phyloP scores from a whole-genome alignment of 495 filamentous ascomycete genomes.

The Penicillium samsonianum region DNA sequence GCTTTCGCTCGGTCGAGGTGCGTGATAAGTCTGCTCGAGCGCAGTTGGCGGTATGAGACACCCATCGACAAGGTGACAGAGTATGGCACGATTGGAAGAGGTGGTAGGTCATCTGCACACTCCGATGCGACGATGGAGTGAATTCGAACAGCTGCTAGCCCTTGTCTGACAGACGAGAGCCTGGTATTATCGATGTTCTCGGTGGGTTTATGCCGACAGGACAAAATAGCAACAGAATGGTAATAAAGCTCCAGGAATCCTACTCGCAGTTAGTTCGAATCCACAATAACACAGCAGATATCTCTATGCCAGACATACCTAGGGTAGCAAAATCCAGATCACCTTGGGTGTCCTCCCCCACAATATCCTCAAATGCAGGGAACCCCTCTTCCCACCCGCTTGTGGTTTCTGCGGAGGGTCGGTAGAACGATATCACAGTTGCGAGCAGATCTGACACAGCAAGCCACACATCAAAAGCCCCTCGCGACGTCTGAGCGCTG shows the following conservation, averaged over 20 bases:
- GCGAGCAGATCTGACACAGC: constrained; percentile 58
- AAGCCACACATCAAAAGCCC: constrained; percentile 55
- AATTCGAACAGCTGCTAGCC: constrained; percentile 64
- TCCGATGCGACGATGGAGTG: constrained; percentile 60
- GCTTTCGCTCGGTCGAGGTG: constrained; percentile 61
- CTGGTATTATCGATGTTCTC: constrained; percentile 33
- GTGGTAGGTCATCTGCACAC: constrained; percentile 52
- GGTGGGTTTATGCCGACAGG: constrained; percentile 48
- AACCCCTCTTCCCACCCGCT: constrained; percentile 58
- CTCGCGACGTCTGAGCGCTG: constrained; percentile 10
- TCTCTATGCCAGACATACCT: constrained; percentile 19
- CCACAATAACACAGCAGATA: neutral
- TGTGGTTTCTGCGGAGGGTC: constrained; percentile 51
- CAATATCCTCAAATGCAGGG: constrained; percentile 67
- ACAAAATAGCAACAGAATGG: constrained; percentile 67
- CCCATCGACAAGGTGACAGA: constrained; percentile 65
- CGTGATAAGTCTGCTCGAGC: constrained; percentile 63
- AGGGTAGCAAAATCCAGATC: constrained; percentile 34
- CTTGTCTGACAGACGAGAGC: constrained; percentile 60
- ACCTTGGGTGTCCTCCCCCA: constrained; percentile 47
- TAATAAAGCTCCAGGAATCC: constrained; percentile 69
- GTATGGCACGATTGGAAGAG: constrained; percentile 68
- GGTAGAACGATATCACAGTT: constrained; percentile 66
- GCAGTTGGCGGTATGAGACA: constrained; percentile 70
- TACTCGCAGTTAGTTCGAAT: constrained; percentile 21